Evolutionary conservation across 164 flowering plant species (phyloP), one percentile per base, ranked within the genome.

Genomic region (Nelumbo lutea): DNA sequence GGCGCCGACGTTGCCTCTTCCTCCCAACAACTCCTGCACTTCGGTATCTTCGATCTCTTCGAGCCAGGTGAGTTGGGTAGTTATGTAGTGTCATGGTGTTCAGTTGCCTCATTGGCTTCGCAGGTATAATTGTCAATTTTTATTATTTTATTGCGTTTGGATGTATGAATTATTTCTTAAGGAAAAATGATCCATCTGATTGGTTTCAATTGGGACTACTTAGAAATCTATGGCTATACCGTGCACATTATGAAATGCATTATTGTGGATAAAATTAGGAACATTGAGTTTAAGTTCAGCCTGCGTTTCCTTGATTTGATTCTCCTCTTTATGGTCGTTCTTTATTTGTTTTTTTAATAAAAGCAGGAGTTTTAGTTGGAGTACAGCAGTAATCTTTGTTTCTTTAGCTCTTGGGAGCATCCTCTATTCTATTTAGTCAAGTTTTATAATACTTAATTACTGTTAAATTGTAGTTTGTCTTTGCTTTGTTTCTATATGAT

Each of bases 61-160:
- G 1, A 81, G 65, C 73, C 83, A 86, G 80, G 97, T 90, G 60
- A 75, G 77, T 74, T 69, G 9, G 10, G 8, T 51, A 51, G 55
- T 50, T 3, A 50, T 50, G 53, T 9, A 50, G 11, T 50, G 1
- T 13, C 11, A 27, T 27, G 27, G 27, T 50, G 7, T 50, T 13
- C 53, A 6, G 11, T 50, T 50, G 11, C 53, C 2, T 50, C 53
- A 50, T 6, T 50, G 53, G 2, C 11, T 50, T 9, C 8, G 11
- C 11, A 50, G 53, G 8, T 50, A 50, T 27, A 27, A 27, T 27
- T 27, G 27, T 27, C 27, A 27, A 27, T 27, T 27, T 50, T 2
- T 50, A 3, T 6, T 50, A 13, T 8, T 50, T 50, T 9, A 8
- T 2, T 50, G 53, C 53, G 53, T 8, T 50, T 50, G 27, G 53